Evolutionary conservation across 129 eudicot genomes (phyloP).

Genomic region (Escallonia herrerae): DNA sequence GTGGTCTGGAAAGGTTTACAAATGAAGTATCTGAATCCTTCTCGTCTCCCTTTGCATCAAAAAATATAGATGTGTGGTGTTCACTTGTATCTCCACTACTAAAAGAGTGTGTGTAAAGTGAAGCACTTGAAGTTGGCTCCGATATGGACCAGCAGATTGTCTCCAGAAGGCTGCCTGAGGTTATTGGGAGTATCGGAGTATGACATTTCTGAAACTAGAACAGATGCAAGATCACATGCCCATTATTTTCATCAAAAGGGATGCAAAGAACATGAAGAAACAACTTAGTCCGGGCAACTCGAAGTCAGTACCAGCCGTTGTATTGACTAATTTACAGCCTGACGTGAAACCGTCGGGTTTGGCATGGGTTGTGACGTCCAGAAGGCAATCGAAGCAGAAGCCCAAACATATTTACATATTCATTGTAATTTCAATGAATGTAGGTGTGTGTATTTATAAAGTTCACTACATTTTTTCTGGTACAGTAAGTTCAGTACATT

Average conservation of each 20-base stretch:
- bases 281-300: no score
- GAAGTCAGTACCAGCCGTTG: no score
- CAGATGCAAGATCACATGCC: not conserved
- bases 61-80: slow-evolving; percentile 17
- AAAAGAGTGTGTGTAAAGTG: slow-evolving; percentile 54
- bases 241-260: not conserved
- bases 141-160: slow-evolving; percentile 90
- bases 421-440: no score
- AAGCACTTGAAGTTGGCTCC: slow-evolving; percentile 73
- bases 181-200: slow-evolving; percentile 73
- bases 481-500: no score
- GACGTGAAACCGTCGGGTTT: no score
- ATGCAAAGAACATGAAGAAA: not conserved
- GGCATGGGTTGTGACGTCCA: no score
- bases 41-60: slow-evolving; percentile 44
- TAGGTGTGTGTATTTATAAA: no score
- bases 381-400: no score
- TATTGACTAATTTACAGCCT: no score
- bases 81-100: slow-evolving; percentile 32
- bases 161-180: slow-evolving; percentile 76
- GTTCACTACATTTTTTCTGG: no score
- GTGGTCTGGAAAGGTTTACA: slow-evolving; percentile 61
- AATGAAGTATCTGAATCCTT: slow-evolving; percentile 57
- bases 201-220: slow-evolving; percentile 50
- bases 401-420: no score